A percentile compares a stretch with the other conserved stretches of the same genome.
Conservation (phyloP, 2,329 filamentous ascomycete genomes). For the Aspergillus thermomutatus region DNA sequence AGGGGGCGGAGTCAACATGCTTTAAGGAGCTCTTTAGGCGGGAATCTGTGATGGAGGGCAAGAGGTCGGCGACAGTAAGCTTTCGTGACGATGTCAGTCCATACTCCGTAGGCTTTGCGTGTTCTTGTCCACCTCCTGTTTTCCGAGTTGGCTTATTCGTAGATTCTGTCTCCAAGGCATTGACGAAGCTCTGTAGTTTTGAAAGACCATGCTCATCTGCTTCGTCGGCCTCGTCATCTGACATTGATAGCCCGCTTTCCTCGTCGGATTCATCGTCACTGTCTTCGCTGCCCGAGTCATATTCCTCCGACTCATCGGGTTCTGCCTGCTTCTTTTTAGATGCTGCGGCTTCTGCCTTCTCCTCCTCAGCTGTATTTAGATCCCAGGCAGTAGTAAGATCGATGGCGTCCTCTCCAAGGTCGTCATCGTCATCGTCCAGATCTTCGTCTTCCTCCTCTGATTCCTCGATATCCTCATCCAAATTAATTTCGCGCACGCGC, state of each 20-base stretch:
- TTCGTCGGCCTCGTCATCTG: constrained; percentile 35
- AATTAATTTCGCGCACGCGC: constrained; percentile 41
- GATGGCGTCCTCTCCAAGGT: constrained; percentile 61
- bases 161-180: constrained; percentile 54
- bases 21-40: constrained; percentile 76
- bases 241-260: constrained; percentile 39
- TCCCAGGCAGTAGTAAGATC: constrained; percentile 63
- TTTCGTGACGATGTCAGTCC: constrained; percentile 60
- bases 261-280: constrained; percentile 44
- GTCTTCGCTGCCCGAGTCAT: constrained; percentile 47
- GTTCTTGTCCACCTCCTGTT: constrained; percentile 54
- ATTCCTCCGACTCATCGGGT: constrained; percentile 34
- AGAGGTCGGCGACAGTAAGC: constrained; percentile 71
- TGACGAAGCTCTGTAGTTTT: constrained; percentile 66
- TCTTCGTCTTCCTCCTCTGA: constrained; percentile 36
- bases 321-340: constrained; percentile 26
- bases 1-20: constrained; percentile 51
- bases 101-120: constrained; percentile 60
- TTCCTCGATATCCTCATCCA: constrained; percentile 50
- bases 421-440: constrained; percentile 56
- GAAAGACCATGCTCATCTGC: constrained; percentile 53
- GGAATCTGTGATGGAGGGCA: constrained; percentile 69
- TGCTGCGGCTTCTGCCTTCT: constrained; percentile 30
- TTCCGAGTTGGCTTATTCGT: constrained; percentile 30
- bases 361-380: constrained; percentile 44